Evolutionary conservation across 192 early-diverging fungal genomes (phyloP), one percentile per base, ranked within the genome.

Genomic region (Coemansia furcata): DNA sequence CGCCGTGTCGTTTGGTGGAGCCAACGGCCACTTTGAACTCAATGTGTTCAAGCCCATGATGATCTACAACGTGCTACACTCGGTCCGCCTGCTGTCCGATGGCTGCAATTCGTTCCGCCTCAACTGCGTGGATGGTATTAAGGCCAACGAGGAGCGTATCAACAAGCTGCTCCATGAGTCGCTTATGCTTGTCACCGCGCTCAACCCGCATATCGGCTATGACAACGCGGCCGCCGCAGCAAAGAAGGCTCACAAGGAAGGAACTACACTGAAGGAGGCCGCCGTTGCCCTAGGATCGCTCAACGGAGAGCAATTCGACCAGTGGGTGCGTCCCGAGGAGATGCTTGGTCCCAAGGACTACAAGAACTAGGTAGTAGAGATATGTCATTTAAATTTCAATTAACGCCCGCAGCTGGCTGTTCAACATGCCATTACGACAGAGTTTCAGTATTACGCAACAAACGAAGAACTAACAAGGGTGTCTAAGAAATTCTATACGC

Each of bases 11-110:
- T 76, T 98, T 73, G 93, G 93, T 64, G 96, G 95, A 6, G 90
- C 95, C 44, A 95, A 98, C 78, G 96, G 98, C 35, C 96, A 98
- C 85, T 98, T 97, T 86, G 95, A 99, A 91, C 86, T 99, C 62
- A 99, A 99, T 78, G 98, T 99, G 44, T 99, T 96, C 89, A 99
- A 99, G 87, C 98, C 98, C 62, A 95, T 99, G 64, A 86, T 99
- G 88, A 98, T 99, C 83, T 91, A 93, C 84, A 99, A 98, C 82
- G 87, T 98, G 52, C 87, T 97, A 49, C 96, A 98, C 64, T 98
- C 95, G 40, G 86, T 95, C 60, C 91, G 93, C 61, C 85, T 99
- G 62, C 67, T 97, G 42, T 82, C 89, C 3, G 94, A 97, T 77
- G 94, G 93, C 44, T 85, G 88, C 71, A 71, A 72, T 29, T 98